Percentiles rank a stretch among this genome's conserved stretches.
These are phyloP conservation scores for Leucocoprinus sp. DNA, from an alignment of 768 basidiomycete species.

Conservation along the genomic window DNA sequence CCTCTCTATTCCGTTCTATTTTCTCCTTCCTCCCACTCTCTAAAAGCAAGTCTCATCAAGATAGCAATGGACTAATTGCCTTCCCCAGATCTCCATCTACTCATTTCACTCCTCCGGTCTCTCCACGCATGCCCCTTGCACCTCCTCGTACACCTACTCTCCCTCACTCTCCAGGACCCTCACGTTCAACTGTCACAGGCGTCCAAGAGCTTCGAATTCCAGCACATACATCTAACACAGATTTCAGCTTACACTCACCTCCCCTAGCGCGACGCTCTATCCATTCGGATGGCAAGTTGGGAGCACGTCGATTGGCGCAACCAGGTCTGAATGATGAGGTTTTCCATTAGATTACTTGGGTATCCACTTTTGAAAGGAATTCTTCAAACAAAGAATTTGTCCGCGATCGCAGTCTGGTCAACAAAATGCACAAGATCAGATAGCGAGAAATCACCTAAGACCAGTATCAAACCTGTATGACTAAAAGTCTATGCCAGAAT, in stretches of 20 bases:
- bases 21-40: conserved; percentile 40
- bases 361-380: too few species aligned
- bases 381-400: too few species aligned
- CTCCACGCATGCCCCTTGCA: conserved; percentile 23
- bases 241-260: conserved; percentile 34
- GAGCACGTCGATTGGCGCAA: conserved; percentile 16
- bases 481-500: too few species aligned
- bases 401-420: too few species aligned
- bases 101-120: conserved; percentile 20
- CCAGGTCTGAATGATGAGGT: conserved; percentile 13
- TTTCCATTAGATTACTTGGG: conserved; percentile 7
- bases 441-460: too few species aligned
- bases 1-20: conserved; percentile 64
- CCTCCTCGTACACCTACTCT: conserved; percentile 32
- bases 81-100: conserved; percentile 32
- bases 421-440: too few species aligned
- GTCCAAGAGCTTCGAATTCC: conserved; percentile 28
- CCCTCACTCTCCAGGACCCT: conserved; percentile 16
- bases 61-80: conserved; percentile 57
- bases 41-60: conserved; percentile 36
- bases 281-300: conserved; percentile 18
- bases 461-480: too few species aligned
- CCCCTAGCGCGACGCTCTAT: conserved; percentile 5
- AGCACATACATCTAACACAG: conserved; percentile 16
- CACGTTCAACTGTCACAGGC: conserved; percentile 29